A percentile compares a stretch with the other conserved stretches of the same genome.
These are phyloP conservation scores for Saturnispora ahearnii DNA, from an alignment of 805 yeast species.

Conservation along the genomic window DNA sequence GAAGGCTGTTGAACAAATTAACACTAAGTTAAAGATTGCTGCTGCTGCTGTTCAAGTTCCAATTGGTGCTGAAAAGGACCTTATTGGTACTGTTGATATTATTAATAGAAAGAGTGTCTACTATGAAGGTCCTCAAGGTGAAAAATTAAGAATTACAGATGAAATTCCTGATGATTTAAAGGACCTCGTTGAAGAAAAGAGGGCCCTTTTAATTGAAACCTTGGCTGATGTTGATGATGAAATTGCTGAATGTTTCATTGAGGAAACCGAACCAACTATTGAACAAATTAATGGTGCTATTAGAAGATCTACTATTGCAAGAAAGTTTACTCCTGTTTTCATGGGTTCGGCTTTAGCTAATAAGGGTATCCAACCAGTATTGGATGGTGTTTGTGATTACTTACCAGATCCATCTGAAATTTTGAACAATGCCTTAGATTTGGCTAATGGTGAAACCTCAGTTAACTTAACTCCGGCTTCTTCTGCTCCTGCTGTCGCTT, in stretches of 20 bases:
- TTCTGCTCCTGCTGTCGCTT: conserved; percentile 78
- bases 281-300: conserved; percentile 84
- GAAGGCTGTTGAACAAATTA: conserved; percentile 86
- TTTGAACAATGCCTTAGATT: conserved; percentile 80
- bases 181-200: conserved; percentile 83
- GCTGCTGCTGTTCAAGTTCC: conserved; percentile 99
- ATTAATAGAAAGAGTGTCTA: conserved; percentile 80
- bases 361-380: conserved; percentile 88
- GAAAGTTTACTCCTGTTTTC: conserved; percentile 96
- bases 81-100: conserved; percentile 85
- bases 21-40: conserved; percentile 76
- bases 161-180: conserved; percentile 73
- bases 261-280: conserved; percentile 78
- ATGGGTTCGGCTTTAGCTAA: conserved; percentile 99
- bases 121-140: conserved; percentile 90
- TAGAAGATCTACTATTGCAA: conserved; percentile 89
- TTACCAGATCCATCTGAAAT: conserved; percentile 94
- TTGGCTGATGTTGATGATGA: conserved; percentile 98
- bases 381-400: conserved; percentile 93
- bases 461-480: conserved; percentile 68
- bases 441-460: conserved; percentile 52
- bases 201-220: conserved; percentile 78
- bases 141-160: conserved; percentile 47
- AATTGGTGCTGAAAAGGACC: conserved; percentile 82
- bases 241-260: conserved; percentile 86